Evolutionary conservation across 495 filamentous ascomycete genomes (phyloP).

Genomic region (Endocarpon pusillum): DNA sequence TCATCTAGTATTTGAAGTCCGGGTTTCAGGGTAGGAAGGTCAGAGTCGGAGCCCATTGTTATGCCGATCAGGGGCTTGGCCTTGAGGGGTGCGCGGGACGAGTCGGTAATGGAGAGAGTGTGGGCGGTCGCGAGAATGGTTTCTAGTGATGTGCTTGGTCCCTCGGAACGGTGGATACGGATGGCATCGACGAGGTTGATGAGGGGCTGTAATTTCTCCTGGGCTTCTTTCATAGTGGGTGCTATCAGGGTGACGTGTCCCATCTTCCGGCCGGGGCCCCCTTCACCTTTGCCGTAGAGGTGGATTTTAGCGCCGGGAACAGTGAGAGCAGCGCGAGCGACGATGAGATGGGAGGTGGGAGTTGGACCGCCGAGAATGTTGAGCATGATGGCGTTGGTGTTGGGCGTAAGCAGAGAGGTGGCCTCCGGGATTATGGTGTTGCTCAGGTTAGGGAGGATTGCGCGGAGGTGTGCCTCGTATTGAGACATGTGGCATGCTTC

Average conservation of each 20-base stretch:
- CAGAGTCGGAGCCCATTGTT: constrained; percentile 91
- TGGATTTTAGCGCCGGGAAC: constrained; percentile 52
- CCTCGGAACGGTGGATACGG: constrained; percentile 36
- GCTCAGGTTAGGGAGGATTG: no score
- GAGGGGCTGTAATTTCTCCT: constrained; percentile 48
- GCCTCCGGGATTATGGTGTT: constrained; percentile 52
- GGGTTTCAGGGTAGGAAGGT: constrained; percentile 61
- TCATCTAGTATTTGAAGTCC: constrained; percentile 58
- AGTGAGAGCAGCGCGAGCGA: constrained; percentile 46
- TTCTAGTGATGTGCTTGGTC: constrained; percentile 10
- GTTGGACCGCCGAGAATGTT: constrained; percentile 78
- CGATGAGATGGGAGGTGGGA: constrained; percentile 47
- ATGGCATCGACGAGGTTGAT: constrained; percentile 48
- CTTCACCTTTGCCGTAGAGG: constrained; percentile 78
- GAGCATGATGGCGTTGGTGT: constrained; percentile 67
- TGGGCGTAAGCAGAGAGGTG: constrained; percentile 39
- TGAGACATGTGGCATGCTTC: constrained; percentile 84
- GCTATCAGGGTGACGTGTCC: constrained; percentile 75
- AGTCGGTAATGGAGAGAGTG: neutral
- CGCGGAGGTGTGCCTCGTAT: constrained; percentile 75
- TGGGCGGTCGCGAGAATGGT: neutral
- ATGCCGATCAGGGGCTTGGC: constrained; percentile 53
- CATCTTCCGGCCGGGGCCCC: constrained; percentile 81
- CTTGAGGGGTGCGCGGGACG: constrained; percentile 6
- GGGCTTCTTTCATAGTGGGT: constrained; percentile 51